Base-by-base conservation (phyloP, 2,329 filamentous ascomycete genomes). In the Pseudodiploospora longispora region DNA sequence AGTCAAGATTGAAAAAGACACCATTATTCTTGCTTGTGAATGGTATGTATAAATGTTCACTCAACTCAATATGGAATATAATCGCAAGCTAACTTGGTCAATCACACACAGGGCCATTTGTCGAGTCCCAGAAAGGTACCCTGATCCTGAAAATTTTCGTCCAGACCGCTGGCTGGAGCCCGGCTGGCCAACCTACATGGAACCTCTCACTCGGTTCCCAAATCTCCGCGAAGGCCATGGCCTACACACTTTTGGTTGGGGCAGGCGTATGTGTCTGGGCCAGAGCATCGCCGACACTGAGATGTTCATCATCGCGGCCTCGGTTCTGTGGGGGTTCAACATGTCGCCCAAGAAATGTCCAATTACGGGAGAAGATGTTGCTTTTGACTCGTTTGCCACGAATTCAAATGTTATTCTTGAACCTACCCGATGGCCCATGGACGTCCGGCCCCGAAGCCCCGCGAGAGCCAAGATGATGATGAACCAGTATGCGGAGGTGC, bases 151-250 rank as follows among this genome's bases (percentile, higher is more conserved):
- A 39, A 70, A 63, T 51, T 84, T 72, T 62, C 73, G 69, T 29
- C 80, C 81, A 0, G 78, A 82, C 52, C 72, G 80, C 34, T 85
- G 76, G 67, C 69, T 85, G 8, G 74, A 81, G 51, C 61, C 74
- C n/a, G 65, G 64, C 19, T 84, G 74, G 70, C 80, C 80, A 1
- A 81, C 80, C 1, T 83, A 75, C 63, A 75, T 82, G 54, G 78
- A 77, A 54, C 80, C 80, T 0, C 69, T 83, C n/a, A 72, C 72
- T 2, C 70, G 72, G 44, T 82, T 76, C 54, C 80, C 81, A 10
- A 80, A 75, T 59, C 73, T 83, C 56, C 76, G 79, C 51, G 71
- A 75, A 55, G 71, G 71, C 33, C 61, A 65, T 2, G 72, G 72
- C 33, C 78, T 82, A 73, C 75, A 80, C 50, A 30, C 35, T 7